Evolutionary conservation across 495 filamentous ascomycete species (phyloP).

Genomic region (Penicillium diatomitis): DNA sequence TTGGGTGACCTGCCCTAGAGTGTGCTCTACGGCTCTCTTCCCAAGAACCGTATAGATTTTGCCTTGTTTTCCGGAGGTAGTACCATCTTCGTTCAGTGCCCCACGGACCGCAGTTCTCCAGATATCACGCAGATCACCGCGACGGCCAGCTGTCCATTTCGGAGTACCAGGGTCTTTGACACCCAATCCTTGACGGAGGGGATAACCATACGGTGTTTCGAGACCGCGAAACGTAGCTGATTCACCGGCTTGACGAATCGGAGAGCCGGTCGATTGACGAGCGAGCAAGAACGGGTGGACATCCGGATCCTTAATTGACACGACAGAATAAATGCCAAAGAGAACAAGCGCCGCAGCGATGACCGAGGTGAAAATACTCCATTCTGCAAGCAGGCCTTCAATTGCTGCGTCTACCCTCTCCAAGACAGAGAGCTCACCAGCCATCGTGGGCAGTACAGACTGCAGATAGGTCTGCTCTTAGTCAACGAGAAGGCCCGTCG

Average conservation of each 20-base stretch:
- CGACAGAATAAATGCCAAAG: conserved; percentile 53
- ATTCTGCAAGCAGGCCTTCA: conserved; percentile 59
- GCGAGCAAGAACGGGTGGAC: conserved; percentile 84
- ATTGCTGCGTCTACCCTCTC: conserved; percentile 59
- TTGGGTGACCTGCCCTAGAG: conserved; percentile 61
- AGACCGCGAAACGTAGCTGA: conserved; percentile 74
- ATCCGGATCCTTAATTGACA: conserved; percentile 65
- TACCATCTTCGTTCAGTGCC: conserved; percentile 48
- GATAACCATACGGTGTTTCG: conserved; percentile 75
- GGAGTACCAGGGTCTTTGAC: conserved; percentile 76
- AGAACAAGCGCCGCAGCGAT: conserved; percentile 50
- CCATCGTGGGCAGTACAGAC: conserved; percentile 27
- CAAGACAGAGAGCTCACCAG: conserved; percentile 40
- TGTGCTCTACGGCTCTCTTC: conserved; percentile 58
- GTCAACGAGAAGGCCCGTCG: too few relatives aligned
- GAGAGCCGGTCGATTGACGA: conserved; percentile 67
- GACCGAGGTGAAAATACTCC: conserved; percentile 66
- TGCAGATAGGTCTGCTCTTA: too few relatives aligned
- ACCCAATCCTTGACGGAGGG: conserved; percentile 70
- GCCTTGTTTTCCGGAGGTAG: conserved; percentile 52
- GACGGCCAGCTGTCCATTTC: conserved; percentile 70
- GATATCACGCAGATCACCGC: conserved; percentile 87
- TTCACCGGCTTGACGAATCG: conserved; percentile 74
- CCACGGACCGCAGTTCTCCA: conserved; percentile 73
- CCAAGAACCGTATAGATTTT: conserved; percentile 77